Base-by-base conservation (phyloP, 345 rosid genomes). In the Bruguiera parviflora region DNA sequence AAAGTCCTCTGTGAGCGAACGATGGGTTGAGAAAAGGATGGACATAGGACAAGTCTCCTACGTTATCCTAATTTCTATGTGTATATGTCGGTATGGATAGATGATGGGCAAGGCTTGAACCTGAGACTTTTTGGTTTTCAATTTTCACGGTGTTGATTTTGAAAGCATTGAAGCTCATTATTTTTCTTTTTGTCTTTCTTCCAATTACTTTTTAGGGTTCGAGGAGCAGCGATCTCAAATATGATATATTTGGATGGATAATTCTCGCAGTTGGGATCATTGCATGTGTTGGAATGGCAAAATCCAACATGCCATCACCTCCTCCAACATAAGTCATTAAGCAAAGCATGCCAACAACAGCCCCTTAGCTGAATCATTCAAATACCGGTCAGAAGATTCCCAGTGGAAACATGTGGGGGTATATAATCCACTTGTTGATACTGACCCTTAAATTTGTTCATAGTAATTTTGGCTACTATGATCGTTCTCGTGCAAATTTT, bases 321-420 rank as follows among this genome's bases (percentile, higher is more conserved):
- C n/a, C n/a, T 31, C 74, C 80, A n/a, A 65, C 75, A 77, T 81
- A 75, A 75, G 73, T 61, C 15, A 35, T 39, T 29, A 73, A 76
- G 75, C 61, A 66, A 60, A 64, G n/a, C 39, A 69, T 58, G 73
- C 18, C 25, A 56, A 56, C 32, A 27, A 5, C 35, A 5, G 1
- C 32, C 65, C 31, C 53, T 64, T 61, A 70, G 21, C 59, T 64
- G 58, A 72, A 65, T 64, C 73, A 47, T 64, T 76, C 72, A 61
- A 37, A 43, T 53, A 56, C n/a, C 28, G 21, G 19, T 64, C 46
- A 35, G 39, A 61, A 53, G 67, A 29, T 55, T 72, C 62, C 58
- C 60, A 64, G 11, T 64, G 71, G 68, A 46, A 61, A 37, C 72
- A 60, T 69, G 74, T 68, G 63, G n/a, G n/a, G n/a, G 32, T 22